Percentiles rank a stretch among this genome's conserved stretches.
Evolutionary conservation across 164 flowering plant species (phyloP).

Genomic region (Sextonia rubra): DNA sequence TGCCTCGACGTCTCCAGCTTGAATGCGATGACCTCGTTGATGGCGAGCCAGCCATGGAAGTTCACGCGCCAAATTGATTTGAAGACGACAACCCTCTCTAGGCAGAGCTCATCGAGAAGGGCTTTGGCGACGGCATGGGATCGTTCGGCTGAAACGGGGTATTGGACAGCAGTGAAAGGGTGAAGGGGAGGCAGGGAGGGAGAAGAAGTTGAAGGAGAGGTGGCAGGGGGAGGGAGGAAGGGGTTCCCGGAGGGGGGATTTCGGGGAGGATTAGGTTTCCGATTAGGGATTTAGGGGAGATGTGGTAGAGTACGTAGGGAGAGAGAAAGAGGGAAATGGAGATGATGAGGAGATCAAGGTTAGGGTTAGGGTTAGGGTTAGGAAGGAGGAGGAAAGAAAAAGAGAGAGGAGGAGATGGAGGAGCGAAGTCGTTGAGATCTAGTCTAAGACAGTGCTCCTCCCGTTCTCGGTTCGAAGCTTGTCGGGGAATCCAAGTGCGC

Average conservation of each 20-base stretch:
- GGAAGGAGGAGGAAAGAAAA: slow-evolving; percentile 10
- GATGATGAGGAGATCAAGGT: slow-evolving; percentile 11
- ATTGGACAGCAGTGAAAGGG: slow-evolving; percentile 8
- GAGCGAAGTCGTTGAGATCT: slow-evolving; percentile 19
- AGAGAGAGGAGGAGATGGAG: slow-evolving; percentile 14
- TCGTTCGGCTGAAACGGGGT: slow-evolving; percentile 8
- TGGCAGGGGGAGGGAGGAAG: slow-evolving; percentile 9
- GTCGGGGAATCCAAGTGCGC: too few species aligned
- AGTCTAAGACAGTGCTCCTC: too few species aligned
- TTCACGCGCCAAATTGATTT: slow-evolving; percentile 14
- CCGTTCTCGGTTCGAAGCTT: too few species aligned
- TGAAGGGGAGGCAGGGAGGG: slow-evolving; percentile 4
- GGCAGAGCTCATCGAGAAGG: slow-evolving; percentile 5
- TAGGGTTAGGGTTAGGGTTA: slow-evolving; percentile 5
- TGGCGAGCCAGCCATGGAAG: slow-evolving; percentile 11
- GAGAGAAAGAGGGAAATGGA: slow-evolving; percentile 13
- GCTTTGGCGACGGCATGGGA: slow-evolving; percentile 10
- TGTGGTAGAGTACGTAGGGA: slow-evolving; percentile 14
- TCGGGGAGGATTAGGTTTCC: slow-evolving; percentile 21
- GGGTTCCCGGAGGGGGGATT: slow-evolving; percentile 3
- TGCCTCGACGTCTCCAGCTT: slow-evolving; percentile 22
- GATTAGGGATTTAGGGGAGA: slow-evolving; percentile 8
- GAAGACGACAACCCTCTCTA: slow-evolving; percentile 10
- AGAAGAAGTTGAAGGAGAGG: slow-evolving; percentile 10
- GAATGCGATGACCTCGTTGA: slow-evolving; percentile 10